These are phyloP conservation scores for Taxillus chinensis DNA, from an alignment of 164 flowering plant genomes.

Conservation along the genomic window DNA sequence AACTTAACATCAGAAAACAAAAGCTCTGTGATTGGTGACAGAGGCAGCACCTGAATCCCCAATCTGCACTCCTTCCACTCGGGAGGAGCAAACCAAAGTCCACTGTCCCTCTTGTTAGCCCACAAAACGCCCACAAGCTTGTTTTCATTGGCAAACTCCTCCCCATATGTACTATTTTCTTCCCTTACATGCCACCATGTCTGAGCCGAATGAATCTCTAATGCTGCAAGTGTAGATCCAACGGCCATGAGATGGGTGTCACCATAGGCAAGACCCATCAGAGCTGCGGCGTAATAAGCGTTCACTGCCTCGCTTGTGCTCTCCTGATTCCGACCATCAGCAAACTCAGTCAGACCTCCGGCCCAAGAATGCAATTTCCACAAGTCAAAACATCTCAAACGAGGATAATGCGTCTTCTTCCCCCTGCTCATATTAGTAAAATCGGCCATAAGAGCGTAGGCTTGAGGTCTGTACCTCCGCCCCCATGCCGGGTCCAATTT, in stretches of 20 bases:
- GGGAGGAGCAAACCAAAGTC: slow-evolving; percentile 81
- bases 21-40: slow-evolving; percentile 64
- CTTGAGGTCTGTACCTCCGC: slow-evolving; percentile 63
- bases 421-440: slow-evolving; percentile 54
- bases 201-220: slow-evolving; percentile 68
- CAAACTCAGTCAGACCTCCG: slow-evolving; percentile 72
- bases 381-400: slow-evolving; percentile 72
- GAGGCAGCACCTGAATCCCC: slow-evolving; percentile 77
- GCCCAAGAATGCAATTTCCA: slow-evolving; percentile 95
- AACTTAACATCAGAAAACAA: slow-evolving; percentile 55
- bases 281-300: slow-evolving; percentile 81
- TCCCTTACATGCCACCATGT: slow-evolving; percentile 87
- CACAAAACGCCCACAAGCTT: slow-evolving; percentile 74
- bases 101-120: slow-evolving; percentile 83
- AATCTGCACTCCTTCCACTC: slow-evolving; percentile 77
- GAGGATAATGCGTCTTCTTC: slow-evolving; percentile 37
- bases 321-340: slow-evolving; percentile 80
- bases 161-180: slow-evolving; percentile 36
- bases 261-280: slow-evolving; percentile 83
- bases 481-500: slow-evolving; percentile 88
- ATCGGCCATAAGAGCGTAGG: slow-evolving; percentile 73
- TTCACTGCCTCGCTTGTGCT: slow-evolving; percentile 87
- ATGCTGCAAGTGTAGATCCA: slow-evolving; percentile 62
- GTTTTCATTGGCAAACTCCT: slow-evolving; percentile 56
- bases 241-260: slow-evolving; percentile 60